These are phyloP conservation scores for Candida tetrigidarum DNA, from an alignment of 1,139 yeast genomes.

Conservation along the genomic window DNA sequence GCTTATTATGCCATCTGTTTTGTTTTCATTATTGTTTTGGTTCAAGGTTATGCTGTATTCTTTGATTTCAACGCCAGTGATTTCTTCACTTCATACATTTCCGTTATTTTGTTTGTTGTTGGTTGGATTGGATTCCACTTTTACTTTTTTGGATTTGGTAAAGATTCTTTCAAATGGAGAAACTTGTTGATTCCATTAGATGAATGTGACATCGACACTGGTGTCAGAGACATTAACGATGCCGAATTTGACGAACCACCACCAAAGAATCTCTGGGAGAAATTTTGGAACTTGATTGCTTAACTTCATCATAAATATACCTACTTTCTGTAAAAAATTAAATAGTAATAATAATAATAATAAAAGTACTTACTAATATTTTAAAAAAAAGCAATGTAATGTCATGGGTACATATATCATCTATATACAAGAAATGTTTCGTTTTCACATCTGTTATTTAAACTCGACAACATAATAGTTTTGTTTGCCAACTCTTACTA, in stretches of 20 bases:
- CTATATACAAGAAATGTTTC: conserved; percentile 1
- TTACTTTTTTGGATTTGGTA: conserved; percentile 44
- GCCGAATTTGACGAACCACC: conserved; percentile 53
- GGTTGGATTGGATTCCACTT: conserved; percentile 58
- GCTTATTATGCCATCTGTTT: conserved; percentile 62
- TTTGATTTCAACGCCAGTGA: conserved; percentile 54
- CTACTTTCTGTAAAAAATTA: too few species aligned
- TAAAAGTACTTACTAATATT: not conserved
- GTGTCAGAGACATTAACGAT: conserved; percentile 61
- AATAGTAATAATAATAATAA: not conserved
- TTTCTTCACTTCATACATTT: conserved; percentile 71
- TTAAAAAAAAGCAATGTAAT: not conserved
- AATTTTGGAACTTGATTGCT: conserved; percentile 47
- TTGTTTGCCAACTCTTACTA: conserved; percentile 79
- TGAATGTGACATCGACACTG: conserved; percentile 64
- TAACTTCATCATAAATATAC: too few species aligned
- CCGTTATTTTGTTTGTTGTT: conserved; percentile 58
- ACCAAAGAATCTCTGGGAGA: conserved; percentile 49
- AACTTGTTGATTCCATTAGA: conserved; percentile 47
- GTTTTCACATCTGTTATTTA: conserved; percentile 12
- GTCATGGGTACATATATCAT: not conserved
- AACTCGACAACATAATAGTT: conserved; percentile 60
- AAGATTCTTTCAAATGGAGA: conserved; percentile 32
- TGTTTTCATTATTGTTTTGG: conserved; percentile 56
- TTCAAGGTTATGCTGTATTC: conserved; percentile 74